phyloP scores from a whole-genome alignment of 345 rosid species.

The Ricinus communis region DNA sequence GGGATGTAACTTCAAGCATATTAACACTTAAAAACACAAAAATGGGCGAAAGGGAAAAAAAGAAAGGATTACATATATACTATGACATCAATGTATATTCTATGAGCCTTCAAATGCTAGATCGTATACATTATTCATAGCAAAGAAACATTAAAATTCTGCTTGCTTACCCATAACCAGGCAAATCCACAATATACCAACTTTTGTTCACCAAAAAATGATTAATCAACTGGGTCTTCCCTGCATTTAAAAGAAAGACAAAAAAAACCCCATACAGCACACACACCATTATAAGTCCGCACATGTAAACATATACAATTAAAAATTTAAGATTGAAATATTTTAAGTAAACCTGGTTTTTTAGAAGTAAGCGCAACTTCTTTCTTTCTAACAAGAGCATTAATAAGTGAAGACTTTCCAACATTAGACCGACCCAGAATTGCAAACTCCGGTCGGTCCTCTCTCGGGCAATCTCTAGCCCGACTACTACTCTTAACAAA shows the following conservation, averaged over 20 bases:
- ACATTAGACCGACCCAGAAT: constrained; percentile 91
- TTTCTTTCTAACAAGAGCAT: constrained; percentile 74
- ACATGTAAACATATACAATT: neutral
- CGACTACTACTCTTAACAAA: constrained; percentile 84
- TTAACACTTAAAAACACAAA: no score
- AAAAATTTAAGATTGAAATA: neutral
- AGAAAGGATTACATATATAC: neutral
- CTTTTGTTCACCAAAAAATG: constrained; percentile 91
- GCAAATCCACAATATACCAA: constrained; percentile 96
- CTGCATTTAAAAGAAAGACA: constrained; percentile 42
- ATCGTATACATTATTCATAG: neutral
- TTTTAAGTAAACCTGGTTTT: constrained; percentile 59
- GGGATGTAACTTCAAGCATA: neutral
- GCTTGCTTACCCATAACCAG: constrained; percentile 83
- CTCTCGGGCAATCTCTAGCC: constrained; percentile 87
- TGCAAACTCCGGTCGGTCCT: constrained; percentile 81
- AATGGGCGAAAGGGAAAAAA: no score
- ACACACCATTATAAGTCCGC: neutral
- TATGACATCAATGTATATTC: no score
- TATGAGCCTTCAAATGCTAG: neutral
- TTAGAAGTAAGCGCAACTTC: constrained; percentile 97
- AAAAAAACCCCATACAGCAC: no score
- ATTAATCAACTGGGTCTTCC: constrained; percentile 94
- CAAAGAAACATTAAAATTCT: neutral
- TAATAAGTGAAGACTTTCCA: constrained; percentile 92